phyloP scores from a whole-genome alignment of 164 flowering plant genomes.

The Nymphaea thermarum region DNA sequence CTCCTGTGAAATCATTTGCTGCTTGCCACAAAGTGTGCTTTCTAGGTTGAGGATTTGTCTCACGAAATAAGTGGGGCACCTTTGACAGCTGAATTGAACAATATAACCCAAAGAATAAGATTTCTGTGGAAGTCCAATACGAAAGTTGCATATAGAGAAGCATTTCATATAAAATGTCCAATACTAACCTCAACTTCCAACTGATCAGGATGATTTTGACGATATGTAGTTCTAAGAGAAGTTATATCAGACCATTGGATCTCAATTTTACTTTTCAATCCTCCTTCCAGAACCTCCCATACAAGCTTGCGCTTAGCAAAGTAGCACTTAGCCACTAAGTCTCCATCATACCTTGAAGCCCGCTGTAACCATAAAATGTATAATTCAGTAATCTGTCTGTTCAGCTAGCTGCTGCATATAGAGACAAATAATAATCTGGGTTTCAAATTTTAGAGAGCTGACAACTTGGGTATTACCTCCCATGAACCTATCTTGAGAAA shows the following conservation, averaged over 20 bases:
- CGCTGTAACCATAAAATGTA: conserved; percentile 21
- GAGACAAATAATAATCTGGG: no score
- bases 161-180: neutral
- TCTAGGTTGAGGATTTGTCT: conserved; percentile 49
- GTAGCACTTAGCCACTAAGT: conserved; percentile 28
- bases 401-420: no score
- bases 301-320: conserved; percentile 39
- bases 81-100: conserved; percentile 30
- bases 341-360: conserved; percentile 40
- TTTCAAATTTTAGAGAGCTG: no score
- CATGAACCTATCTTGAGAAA: no score
- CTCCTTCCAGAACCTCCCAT: conserved; percentile 57
- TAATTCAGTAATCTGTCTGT: no score
- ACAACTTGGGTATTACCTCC: no score
- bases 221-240: conserved; percentile 30
- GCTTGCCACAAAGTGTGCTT: conserved; percentile 54
- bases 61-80: conserved; percentile 39
- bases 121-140: neutral
- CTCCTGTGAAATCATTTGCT: conserved; percentile 47
- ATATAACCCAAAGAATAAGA: neutral
- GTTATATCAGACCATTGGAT: conserved; percentile 61
- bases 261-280: conserved; percentile 60
- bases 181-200: conserved; percentile 24
- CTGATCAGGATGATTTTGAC: conserved; percentile 23
- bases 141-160: neutral